Evolutionary conservation across 192 early-diverging fungal species (phyloP).

Genomic region (Spizellomyces sp.): DNA sequence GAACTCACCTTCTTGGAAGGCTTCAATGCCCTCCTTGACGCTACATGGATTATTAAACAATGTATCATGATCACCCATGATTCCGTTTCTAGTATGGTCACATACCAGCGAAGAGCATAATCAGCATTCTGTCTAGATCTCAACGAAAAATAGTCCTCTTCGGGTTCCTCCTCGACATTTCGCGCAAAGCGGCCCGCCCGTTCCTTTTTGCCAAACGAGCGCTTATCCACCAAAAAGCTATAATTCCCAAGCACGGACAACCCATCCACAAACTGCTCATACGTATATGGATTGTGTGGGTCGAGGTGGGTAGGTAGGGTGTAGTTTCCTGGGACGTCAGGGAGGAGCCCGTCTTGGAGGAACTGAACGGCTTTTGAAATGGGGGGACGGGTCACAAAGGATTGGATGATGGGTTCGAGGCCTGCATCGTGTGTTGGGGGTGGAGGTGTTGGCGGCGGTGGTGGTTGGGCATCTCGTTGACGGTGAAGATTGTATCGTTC

Average conservation of each 20-base stretch:
- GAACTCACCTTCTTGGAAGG: constrained; percentile 9
- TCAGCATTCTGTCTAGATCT: constrained; percentile 8
- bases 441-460: not conserved
- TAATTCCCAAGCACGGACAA: not conserved
- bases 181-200: too few species aligned
- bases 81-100: not conserved
- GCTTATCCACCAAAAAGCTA: constrained; percentile 6
- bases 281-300: not conserved
- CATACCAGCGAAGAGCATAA: constrained; percentile 17
- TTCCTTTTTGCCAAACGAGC: not conserved
- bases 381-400: not conserved
- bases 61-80: not conserved
- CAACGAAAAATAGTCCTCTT: constrained; percentile 4
- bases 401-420: not conserved
- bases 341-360: too few species aligned
- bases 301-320: not conserved
- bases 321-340: not conserved
- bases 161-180: too few species aligned
- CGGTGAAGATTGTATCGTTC: too few species aligned
- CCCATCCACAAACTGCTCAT: not conserved
- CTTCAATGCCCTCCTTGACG: constrained; percentile 18
- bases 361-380: not conserved
- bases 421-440: not conserved
- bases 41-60: not conserved
- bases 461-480: too few species aligned